phyloP scores from a whole-genome alignment of 441 rosid species.

The Brassica hybrid region DNA sequence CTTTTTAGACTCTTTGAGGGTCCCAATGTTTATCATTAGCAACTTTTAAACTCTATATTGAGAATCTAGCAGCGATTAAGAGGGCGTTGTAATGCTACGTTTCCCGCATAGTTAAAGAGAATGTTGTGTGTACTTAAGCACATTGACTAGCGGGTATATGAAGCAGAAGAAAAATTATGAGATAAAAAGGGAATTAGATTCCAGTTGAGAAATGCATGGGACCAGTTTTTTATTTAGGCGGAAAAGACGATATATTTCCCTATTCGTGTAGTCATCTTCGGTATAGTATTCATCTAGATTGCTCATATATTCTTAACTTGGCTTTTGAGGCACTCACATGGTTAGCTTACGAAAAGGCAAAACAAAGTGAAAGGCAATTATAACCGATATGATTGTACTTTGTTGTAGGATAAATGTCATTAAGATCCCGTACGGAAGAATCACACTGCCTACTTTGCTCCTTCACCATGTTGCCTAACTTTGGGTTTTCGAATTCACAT shows the following conservation, averaged over 20 bases:
- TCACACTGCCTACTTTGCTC: conserved; percentile 21
- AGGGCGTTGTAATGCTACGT: conserved; percentile 5
- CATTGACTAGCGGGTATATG: conserved; percentile 37
- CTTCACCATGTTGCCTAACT: conserved; percentile 15
- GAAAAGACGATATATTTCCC: conserved; percentile 28
- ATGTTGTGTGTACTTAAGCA: conserved; percentile 36
- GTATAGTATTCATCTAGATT: conserved; percentile 41
- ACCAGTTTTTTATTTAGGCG: conserved; percentile 26
- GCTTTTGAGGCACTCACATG: conserved; percentile 34
- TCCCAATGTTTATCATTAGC: conserved; percentile 22
- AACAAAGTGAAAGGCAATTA: conserved; percentile 2
- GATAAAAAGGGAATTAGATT: conserved; percentile 35
- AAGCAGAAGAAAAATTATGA: conserved; percentile 37
- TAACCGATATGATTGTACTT: conserved; percentile 27
- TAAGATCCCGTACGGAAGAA: conserved; percentile 19
- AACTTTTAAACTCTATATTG: conserved; percentile 14
- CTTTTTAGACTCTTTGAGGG: conserved; percentile 10
- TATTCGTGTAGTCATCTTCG: conserved; percentile 30
- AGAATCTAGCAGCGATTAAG: conserved; percentile 25
- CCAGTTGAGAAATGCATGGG: conserved; percentile 2
- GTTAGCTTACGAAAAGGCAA: conserved; percentile 14
- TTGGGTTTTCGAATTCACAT: too few species aligned
- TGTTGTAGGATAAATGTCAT: conserved; percentile 12
- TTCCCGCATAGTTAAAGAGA: conserved; percentile 1
- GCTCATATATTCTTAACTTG: conserved; percentile 39